Evolutionary conservation across 805 yeast species (phyloP), one percentile per base, ranked within the genome.

Genomic region (Myxozyma monticola): DNA sequence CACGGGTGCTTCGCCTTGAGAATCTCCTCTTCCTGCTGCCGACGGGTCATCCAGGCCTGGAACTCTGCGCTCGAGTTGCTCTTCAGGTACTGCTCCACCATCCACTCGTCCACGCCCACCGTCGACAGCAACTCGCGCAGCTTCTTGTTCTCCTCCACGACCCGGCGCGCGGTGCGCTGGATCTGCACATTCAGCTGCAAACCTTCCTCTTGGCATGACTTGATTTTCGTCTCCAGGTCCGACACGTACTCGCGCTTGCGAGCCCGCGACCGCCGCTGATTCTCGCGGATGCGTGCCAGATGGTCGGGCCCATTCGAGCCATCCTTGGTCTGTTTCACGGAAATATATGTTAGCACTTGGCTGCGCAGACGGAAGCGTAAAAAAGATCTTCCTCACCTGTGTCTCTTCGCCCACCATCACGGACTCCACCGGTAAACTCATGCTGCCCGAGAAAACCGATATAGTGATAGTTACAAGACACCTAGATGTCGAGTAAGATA

Each of bases 101-200:
- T 22, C 42, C 50, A 39, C 20, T 52, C 54, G 18, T 42, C 30
- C 10, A 46, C 37, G 8, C 57, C 57, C 7, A 49, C 42, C 20
- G 30, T 18, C 14, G 48, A 30, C 10, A 52, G 42, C 29, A 52
- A 30, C 31, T 46, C 54, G 14, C 54, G 34, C 15, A 52, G 45
- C 30, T 44, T 46, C 25, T 43, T 44, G 24, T 52, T 52, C 24
- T 52, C 57, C 22, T 52, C 51, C 6, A 52, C 47, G 14, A 52
- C 54, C n/a, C 57, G 43, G 8, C 57, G 49, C 8, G 57, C 57
- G 4, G 55, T 51, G 31, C 51, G 42, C 48, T 52, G 57, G 14
- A 52, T 52, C 34, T 52, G 54, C 24, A 52, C 43, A 25, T 52
- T 52, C 21, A 52, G 37, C 42, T 49, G 55, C 25, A 52, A 36